Percentiles rank a stretch among this genome's conserved stretches.
These are phyloP conservation scores for Candida parachauliodes DNA, from an alignment of 805 yeast species.

Conservation along the genomic window DNA sequence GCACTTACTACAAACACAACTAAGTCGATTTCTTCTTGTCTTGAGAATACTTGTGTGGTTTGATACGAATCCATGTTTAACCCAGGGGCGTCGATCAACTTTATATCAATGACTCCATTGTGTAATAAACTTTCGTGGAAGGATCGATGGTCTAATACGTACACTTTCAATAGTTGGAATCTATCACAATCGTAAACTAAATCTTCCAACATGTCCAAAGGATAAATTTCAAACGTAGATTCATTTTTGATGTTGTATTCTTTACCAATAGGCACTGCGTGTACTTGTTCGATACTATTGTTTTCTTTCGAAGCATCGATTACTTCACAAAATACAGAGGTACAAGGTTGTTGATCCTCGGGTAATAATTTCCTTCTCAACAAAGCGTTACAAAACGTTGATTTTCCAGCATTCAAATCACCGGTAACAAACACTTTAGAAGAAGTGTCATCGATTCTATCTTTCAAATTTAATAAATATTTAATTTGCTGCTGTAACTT, in stretches of 20 bases:
- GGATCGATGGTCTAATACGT: conserved; percentile 72
- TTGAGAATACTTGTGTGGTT: conserved; percentile 90
- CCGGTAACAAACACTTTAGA: conserved; percentile 97
- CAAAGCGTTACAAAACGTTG: conserved; percentile 90
- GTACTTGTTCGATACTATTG: conserved; percentile 80
- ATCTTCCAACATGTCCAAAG: conserved; percentile 55
- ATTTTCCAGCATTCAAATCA: conserved; percentile 93
- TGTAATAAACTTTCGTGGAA: conserved; percentile 66
- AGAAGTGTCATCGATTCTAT: conserved; percentile 80
- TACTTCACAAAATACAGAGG: conserved; percentile 94
- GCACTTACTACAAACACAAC: conserved; percentile 96
- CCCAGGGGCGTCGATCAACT: conserved; percentile 96
- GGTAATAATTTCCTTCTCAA: conserved; percentile 77
- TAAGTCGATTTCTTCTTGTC: conserved; percentile 95
- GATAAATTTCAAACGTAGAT: conserved; percentile 57
- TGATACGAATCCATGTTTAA: conserved; percentile 88
- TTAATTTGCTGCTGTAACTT: conserved; percentile 61
- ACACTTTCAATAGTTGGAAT: conserved; percentile 73
- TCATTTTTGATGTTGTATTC: conserved; percentile 55
- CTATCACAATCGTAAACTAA: conserved; percentile 72
- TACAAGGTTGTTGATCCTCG: conserved; percentile 97
- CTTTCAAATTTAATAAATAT: conserved; percentile 69
- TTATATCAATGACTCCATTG: conserved; percentile 90
- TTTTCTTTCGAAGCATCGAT: conserved; percentile 73
- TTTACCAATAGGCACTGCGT: conserved; percentile 63